These are phyloP conservation scores for Rhododendron molle DNA, from an alignment of 148 eudicot genomes.

Conservation along the genomic window DNA sequence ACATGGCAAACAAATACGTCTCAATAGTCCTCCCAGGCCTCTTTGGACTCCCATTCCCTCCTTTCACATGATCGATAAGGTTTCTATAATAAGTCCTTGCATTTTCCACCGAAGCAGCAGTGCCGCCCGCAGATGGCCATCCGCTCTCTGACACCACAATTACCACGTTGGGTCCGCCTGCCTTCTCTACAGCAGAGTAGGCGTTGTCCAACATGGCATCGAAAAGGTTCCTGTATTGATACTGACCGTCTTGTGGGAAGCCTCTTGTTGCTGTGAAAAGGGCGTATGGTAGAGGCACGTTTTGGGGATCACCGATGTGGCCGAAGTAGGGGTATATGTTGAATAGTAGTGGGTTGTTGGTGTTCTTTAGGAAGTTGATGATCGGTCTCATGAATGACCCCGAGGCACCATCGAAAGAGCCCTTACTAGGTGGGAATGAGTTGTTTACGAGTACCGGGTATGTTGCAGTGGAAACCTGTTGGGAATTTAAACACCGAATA, in stretches of 20 bases:
- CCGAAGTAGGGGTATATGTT: not conserved
- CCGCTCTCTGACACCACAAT: slow-evolving; percentile 48
- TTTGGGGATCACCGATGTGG: not conserved
- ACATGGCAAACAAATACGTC: not conserved
- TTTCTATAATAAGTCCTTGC: slow-evolving; percentile 26
- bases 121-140: slow-evolving; percentile 22
- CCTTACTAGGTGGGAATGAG: not conserved
- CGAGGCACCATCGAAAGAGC: no score
- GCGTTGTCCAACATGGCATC: slow-evolving; percentile 24
- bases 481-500: not conserved
- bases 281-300: slow-evolving; percentile 25
- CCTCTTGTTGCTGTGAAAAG: slow-evolving; percentile 21
- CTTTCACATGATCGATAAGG: slow-evolving; percentile 28
- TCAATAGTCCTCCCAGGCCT: slow-evolving; percentile 26
- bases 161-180: slow-evolving; percentile 17
- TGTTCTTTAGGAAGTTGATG: no score
- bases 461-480: not conserved
- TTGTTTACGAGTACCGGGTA: not conserved
- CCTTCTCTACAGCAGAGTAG: slow-evolving; percentile 29
- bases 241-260: slow-evolving; percentile 9
- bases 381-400: no score
- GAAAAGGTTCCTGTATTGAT: slow-evolving; percentile 23
- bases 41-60: slow-evolving; percentile 24
- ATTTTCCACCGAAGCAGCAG: slow-evolving; percentile 10
- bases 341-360: no score